Evolutionary conservation across 2,329 filamentous ascomycete genomes (phyloP).

Genomic region (Monosporascus sp.): DNA sequence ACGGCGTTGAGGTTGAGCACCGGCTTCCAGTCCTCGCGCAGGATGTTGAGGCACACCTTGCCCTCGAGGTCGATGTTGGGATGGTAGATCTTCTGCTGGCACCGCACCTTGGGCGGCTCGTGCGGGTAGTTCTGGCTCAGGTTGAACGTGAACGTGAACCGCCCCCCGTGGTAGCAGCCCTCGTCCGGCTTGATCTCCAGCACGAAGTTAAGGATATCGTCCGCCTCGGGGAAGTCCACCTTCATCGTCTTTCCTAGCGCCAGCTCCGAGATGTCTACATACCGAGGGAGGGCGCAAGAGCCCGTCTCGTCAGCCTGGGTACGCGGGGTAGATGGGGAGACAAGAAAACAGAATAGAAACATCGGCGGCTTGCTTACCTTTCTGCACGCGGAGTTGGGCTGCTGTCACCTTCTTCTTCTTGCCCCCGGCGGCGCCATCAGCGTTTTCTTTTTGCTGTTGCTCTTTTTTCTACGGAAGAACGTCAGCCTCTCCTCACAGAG

Average conservation of each 20-base stretch:
- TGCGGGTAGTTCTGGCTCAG: slow-evolving; percentile 96
- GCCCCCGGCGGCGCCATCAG: slow-evolving; percentile 62
- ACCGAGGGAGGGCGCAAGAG: not conserved
- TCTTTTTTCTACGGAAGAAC: slow-evolving; percentile 72
- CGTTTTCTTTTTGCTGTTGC: slow-evolving; percentile 89
- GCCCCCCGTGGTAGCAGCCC: slow-evolving; percentile 80
- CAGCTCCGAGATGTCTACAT: slow-evolving; percentile 71
- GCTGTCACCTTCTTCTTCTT: slow-evolving; percentile 99
- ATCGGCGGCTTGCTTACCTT: slow-evolving; percentile 55
- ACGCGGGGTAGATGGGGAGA: not conserved
- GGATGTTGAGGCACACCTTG: slow-evolving; percentile 95
- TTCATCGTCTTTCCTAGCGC: slow-evolving; percentile 75
- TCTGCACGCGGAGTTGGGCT: slow-evolving; percentile 90
- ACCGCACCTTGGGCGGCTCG: slow-evolving; percentile 95
- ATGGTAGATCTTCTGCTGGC: slow-evolving; percentile 97
- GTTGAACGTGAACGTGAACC: slow-evolving; percentile 83
- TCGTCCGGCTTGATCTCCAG: slow-evolving; percentile 82
- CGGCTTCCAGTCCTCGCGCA: slow-evolving; percentile 98
- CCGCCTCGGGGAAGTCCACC: slow-evolving; percentile 73
- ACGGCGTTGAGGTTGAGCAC: slow-evolving; percentile 95
- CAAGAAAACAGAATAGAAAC: not conserved
- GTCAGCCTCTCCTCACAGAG: slow-evolving; percentile 11
- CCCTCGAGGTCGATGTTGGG: slow-evolving; percentile 97
- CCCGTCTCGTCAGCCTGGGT: not conserved
- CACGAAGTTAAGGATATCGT: slow-evolving; percentile 81